Evolutionary conservation across 768 basidiomycete genomes (phyloP), one percentile per base, ranked within the genome.

Genomic region (Zangia roseola): DNA sequence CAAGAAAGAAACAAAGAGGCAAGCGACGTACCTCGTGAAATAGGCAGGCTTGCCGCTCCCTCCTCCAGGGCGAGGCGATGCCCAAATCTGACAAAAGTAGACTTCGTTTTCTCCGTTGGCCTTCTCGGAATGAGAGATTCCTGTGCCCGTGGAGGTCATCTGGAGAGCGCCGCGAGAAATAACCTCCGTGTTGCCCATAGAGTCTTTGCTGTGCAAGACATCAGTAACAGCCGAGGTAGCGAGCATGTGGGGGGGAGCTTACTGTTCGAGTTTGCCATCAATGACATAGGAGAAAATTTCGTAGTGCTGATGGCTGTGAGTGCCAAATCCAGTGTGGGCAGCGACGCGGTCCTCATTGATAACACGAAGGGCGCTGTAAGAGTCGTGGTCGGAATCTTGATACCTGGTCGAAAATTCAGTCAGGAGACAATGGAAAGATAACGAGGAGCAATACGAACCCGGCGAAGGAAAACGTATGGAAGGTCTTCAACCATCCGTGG

Each of bases 251-350:
- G 40, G 12, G 19, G 14, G 42, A 17, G 70, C 83, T 57, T 62
- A 91, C 90, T 94, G 91, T 63, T 91, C 86, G 26, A 93, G 75
- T 59, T 85, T 77, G 5, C 91, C 92, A 17, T 71, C 66, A 33
- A 95, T 81, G 47, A 94, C 73, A 63, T 97, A 95, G 1, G 85
- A 86, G 71, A 94, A 97, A 53, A 97, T 97, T 60, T 97, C 93
- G 56, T 90, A 91, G 64, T 90, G 86, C 26, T 81, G 76, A 61
- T 94, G 92, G 6, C 78, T 76, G 68, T 94, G 91, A 0, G 84
- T 86, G 3, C 90, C 92, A 55, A 97, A 97, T 0, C 95, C 95
- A 16, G 81, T 84, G 16, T 69, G 60, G 6, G 86, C 71, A 5
- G 76, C 78, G 34, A 94, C 88, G n/a, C 90, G 84, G 58, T 93